phyloP scores from a whole-genome alignment of 2,329 filamentous ascomycete genomes.

The Xylariaceae sp. region DNA sequence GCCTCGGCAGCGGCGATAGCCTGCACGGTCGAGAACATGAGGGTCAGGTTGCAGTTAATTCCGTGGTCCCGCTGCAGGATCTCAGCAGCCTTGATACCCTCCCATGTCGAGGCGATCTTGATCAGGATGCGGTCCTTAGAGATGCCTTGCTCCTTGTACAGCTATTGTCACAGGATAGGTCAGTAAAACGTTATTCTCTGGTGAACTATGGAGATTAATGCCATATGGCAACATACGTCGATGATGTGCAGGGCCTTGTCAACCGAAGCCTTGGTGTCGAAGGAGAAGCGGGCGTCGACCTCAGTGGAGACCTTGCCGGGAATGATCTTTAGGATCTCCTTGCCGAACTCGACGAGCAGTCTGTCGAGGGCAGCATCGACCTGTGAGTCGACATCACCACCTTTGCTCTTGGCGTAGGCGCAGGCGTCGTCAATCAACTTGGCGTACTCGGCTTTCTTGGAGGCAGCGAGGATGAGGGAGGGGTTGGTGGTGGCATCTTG shows the following conservation, averaged over 20 bases:
- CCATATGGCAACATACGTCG: conserved; percentile 65
- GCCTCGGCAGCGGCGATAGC: conserved; percentile 96
- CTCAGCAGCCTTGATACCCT: conserved; percentile 98
- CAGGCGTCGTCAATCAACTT: conserved; percentile 84
- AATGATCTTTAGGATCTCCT: conserved; percentile 93
- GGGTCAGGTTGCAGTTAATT: conserved; percentile 97
- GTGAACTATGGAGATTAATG: too few relatives aligned
- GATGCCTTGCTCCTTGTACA: conserved; percentile 91
- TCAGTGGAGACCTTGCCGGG: conserved; percentile 99
- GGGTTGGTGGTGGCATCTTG: conserved; percentile 99
- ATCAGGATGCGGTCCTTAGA: conserved; percentile 92
- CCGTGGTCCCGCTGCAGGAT: conserved; percentile 93
- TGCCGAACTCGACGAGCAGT: conserved; percentile 96
- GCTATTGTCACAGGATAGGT: too few relatives aligned
- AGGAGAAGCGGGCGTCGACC: conserved; percentile 94
- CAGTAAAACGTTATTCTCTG: too few relatives aligned
- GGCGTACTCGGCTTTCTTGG: conserved; percentile 97
- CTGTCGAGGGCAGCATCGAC: conserved; percentile 88
- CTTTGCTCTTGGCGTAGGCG: conserved; percentile 76
- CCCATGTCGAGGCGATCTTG: conserved; percentile 99
- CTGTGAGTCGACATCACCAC: conserved; percentile 68
- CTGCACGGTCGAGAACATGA: conserved; percentile 96
- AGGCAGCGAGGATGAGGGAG: conserved; percentile 93
- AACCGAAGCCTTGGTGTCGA: conserved; percentile 87
- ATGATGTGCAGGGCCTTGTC: conserved; percentile 97